These are phyloP conservation scores for Penicillium steckii DNA, from an alignment of 495 filamentous ascomycete species.

Conservation along the genomic window DNA sequence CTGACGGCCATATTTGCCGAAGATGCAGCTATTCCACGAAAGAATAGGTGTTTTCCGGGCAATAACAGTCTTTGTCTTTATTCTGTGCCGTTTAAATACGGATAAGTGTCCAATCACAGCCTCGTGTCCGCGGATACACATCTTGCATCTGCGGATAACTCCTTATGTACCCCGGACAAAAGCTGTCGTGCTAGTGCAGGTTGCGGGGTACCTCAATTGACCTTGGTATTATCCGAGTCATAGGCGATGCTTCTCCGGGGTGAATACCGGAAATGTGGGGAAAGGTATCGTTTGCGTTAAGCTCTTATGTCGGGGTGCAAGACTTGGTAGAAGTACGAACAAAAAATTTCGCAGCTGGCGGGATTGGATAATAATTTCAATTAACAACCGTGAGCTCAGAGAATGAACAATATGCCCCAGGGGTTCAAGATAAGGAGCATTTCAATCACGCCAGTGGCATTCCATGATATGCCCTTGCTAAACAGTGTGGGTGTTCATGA, in stretches of 20 bases:
- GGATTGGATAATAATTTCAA: too few relatives aligned
- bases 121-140: not conserved
- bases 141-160: not conserved
- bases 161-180: not conserved
- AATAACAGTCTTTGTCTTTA: not conserved
- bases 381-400: too few relatives aligned
- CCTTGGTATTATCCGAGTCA: not conserved
- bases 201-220: not conserved
- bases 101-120: not conserved
- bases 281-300: not conserved
- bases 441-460: not conserved
- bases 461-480: constrained; percentile 5
- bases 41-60: not conserved
- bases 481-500: constrained; percentile 6
- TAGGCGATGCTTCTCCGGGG: not conserved
- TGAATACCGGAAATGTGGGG: not conserved
- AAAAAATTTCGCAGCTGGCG: too few relatives aligned
- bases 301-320: not conserved
- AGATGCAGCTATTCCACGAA: too few relatives aligned
- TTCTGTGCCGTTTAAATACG: not conserved
- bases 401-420: not conserved
- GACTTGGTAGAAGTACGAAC: not conserved
- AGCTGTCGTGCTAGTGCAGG: not conserved
- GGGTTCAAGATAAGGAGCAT: not conserved
- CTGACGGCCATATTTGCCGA: not conserved